Evolutionary conservation across 2,329 filamentous ascomycete genomes (phyloP).

Genomic region (Thermothelomyces thermophilus): DNA sequence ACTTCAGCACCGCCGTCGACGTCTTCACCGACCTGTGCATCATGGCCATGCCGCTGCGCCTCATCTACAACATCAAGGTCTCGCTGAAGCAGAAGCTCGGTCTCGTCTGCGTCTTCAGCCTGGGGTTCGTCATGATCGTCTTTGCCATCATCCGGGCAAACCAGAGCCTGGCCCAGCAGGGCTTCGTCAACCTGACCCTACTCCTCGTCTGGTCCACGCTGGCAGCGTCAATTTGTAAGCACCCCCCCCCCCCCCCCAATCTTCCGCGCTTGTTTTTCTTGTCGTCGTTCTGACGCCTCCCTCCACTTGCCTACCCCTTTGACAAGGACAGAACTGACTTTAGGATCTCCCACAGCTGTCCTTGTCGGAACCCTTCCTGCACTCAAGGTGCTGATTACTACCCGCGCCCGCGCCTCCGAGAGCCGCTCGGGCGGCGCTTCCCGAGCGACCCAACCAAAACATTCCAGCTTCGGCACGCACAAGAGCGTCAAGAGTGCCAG

Average conservation of each 20-base stretch:
- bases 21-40: slow-evolving; percentile 28
- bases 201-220: slow-evolving; percentile 26
- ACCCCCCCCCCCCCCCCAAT: not conserved
- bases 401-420: slow-evolving; percentile 15
- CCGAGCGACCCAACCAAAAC: not conserved
- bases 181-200: slow-evolving; percentile 25
- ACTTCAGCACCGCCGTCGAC: slow-evolving; percentile 27
- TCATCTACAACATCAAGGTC: slow-evolving; percentile 28
- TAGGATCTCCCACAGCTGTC: slow-evolving; percentile 21
- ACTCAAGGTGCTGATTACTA: slow-evolving; percentile 25
- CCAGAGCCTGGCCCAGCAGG: slow-evolving; percentile 22
- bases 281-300: no score
- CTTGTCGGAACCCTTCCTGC: slow-evolving; percentile 25
- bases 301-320: no score
- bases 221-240: slow-evolving; percentile 25
- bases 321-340: no score
- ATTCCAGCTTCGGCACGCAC: slow-evolving; percentile 6
- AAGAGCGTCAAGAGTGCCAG: slow-evolving; percentile 13
- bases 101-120: slow-evolving; percentile 26
- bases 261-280: no score
- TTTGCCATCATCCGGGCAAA: slow-evolving; percentile 29
- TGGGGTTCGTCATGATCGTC: slow-evolving; percentile 28
- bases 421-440: slow-evolving; percentile 15
- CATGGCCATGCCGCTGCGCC: slow-evolving; percentile 27
- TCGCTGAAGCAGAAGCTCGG: slow-evolving; percentile 27